Base-by-base conservation (phyloP, 2,329 filamentous ascomycete species). In the Aspergillus uvarum region DNA sequence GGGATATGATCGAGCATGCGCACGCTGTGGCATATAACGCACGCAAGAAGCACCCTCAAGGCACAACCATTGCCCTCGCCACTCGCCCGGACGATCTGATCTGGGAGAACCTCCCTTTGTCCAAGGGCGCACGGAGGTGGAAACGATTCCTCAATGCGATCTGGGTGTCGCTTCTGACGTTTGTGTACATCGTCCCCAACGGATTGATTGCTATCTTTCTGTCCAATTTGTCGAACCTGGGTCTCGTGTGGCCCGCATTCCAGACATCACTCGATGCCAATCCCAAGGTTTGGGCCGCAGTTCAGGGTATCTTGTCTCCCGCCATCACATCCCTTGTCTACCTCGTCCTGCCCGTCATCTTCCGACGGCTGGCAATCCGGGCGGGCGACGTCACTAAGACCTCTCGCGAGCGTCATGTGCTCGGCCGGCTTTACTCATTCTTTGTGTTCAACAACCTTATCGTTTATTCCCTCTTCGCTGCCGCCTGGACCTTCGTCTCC, bases 401-500 rank as follows among this genome's bases (percentile, higher is more conserved):
- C 0, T 91, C 91, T 26, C 87, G 95, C 57, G 95, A 99, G 74
- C 85, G 92, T 31, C 94, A 98, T 74, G 95, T 99, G 55, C 84
- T 95, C 60, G 88, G 87, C 63, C 96, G 96, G 76, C 83, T 99
- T 2, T 99, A 96, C 77, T 85, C 90, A 19, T 99, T 99, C 80
- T 99, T 99, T 76, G 86, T 97, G 55, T 92, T 99, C 82, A 99
- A 99, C 84, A 98, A 98, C 72, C 77, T 99, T 58, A 81, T 99
- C 66, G 88, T 98, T 59, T 98, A 98, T 76, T 97, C 93, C 11
- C 81, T 96, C 14, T 98, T 98, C 76, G 91, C 90, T 49, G 87
- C 91, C 1, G 78, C 92, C 16, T 97, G 91, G 87, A 80, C 81
- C 1, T 92, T 93, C 68, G 80, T 92, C 8, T 79, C 87, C 0